Percentiles rank a stretch among this genome's conserved stretches.
Evolutionary conservation across 1,139 yeast genomes (phyloP).

Genomic region (Saccharomyces hybrid): DNA sequence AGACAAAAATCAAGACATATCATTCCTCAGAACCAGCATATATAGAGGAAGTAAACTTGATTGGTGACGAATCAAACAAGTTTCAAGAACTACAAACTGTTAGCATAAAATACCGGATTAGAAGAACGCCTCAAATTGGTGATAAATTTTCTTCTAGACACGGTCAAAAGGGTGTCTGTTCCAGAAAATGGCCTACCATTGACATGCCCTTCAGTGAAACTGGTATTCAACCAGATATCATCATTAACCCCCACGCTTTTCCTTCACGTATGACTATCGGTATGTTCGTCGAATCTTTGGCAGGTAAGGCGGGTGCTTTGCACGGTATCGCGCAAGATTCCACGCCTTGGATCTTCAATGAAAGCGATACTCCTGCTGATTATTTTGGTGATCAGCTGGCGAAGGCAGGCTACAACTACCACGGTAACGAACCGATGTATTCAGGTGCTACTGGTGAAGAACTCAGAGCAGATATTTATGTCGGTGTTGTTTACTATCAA

Average conservation of each 20-base stretch:
- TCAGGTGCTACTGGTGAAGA: conserved; percentile 99
- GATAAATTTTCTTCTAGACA: conserved; percentile 97
- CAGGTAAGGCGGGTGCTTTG: conserved; percentile 96
- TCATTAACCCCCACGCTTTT: conserved; percentile 97
- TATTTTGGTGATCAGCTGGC: conserved; percentile 88
- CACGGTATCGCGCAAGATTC: conserved; percentile 97
- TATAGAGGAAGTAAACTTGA: conserved; percentile 86
- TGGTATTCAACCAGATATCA: conserved; percentile 95
- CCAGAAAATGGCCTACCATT: conserved; percentile 93
- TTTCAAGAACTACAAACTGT: conserved; percentile 76
- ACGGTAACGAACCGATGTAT: conserved; percentile 98
- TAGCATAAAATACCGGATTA: conserved; percentile 82
- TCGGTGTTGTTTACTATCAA: conserved; percentile 96
- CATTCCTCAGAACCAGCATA: conserved; percentile 93
- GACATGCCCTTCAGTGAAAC: conserved; percentile 96
- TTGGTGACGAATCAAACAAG: conserved; percentile 70
- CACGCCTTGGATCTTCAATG: conserved; percentile 93
- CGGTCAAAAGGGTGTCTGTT: conserved; percentile 99
- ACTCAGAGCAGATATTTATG: conserved; percentile 86
- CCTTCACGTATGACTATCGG: conserved; percentile 99
- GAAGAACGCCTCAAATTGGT: conserved; percentile 92
- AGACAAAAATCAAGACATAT: conserved; percentile 85
- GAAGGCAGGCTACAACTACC: conserved; percentile 89
- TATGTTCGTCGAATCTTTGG: conserved; percentile 96
- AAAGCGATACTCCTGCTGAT: conserved; percentile 92